Base-by-base conservation (phyloP, 1,284 basidiomycete species). In the Paramarasmius palmivorus region DNA sequence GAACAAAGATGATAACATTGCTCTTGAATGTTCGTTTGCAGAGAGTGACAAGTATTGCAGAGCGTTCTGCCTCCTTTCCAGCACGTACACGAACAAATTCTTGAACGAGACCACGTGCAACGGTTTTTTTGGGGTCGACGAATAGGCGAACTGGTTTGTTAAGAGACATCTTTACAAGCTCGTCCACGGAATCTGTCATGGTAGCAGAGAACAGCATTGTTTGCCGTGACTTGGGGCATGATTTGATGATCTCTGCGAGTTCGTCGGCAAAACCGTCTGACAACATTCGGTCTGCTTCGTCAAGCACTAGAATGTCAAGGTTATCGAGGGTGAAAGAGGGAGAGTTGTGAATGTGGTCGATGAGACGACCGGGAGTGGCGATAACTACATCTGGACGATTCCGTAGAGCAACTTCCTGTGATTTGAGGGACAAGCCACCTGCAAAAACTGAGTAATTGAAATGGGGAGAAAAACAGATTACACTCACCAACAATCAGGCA, bases 121-220 rank as follows among this genome's bases (percentile, higher is more conserved):
- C 96, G 36, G 82, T 87, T 53, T 91, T 84, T 68, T 95, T 95
- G 6, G 93, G 93, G 67, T 99, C 96, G 32, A 99, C 95, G 68
- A 98, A 98, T 25, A 99, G 79, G 38, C 95, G 83, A 22, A 96
- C 92, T 2, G 96, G 96, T 67, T 89, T 92, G 66, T 93, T 88
- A 46, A 99, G 77, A 15, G 92, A 93, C 79, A 98, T 90, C 63
- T 86, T 86, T 53, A 98, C 91, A 40, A 99, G 83, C 66, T 95
- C 90, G 64, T 98, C 94, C 7, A 99, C 91, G 1, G 90, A 90
- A 71, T 98, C 96, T 1, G 94, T 97, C 90, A 98, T 98, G 1
- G 96, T 99, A 1, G 96, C 96, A 0, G 94, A 97, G 73, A 99
- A 99, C 23, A 99, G 79, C 94, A 99, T 97, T 3, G 96, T 98